Conservation (phyloP, 2,329 filamentous ascomycete genomes). For the Didymella arachidicola region DNA sequence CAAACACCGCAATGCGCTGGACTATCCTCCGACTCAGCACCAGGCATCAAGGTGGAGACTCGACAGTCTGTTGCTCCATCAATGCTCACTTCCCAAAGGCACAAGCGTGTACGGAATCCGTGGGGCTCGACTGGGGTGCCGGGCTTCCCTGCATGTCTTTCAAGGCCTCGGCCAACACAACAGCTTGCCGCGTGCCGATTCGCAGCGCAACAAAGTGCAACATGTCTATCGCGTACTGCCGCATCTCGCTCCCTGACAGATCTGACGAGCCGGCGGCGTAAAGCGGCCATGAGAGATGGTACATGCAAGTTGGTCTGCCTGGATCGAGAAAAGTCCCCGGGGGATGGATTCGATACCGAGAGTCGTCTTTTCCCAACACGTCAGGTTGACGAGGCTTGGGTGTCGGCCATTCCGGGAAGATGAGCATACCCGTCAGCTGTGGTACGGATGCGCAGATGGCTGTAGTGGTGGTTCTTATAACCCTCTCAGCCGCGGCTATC, state of each 20-base stretch:
- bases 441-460: constrained; percentile 38
- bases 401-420: constrained; percentile 27
- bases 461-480: constrained; percentile 22
- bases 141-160: not conserved
- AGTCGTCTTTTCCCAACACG: not conserved
- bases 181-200: constrained; percentile 39
- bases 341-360: constrained; percentile 25
- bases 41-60: not conserved
- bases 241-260: constrained; percentile 24
- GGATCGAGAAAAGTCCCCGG: constrained; percentile 36
- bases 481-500: constrained; percentile 22
- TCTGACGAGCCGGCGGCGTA: constrained; percentile 30
- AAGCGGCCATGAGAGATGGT: constrained; percentile 40
- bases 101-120: not conserved
- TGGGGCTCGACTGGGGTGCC: not conserved
- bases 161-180: constrained; percentile 13
- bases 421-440: constrained; percentile 41
- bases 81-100: not conserved
- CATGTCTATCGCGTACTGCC: constrained; percentile 34
- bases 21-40: not conserved
- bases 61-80: not conserved
- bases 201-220: constrained; percentile 34
- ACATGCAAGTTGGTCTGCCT: constrained; percentile 32
- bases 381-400: not conserved
- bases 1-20: not conserved